These are phyloP conservation scores for Hymenoscyphus scutula DNA, from an alignment of 2,329 filamentous ascomycete genomes.

Conservation along the genomic window DNA sequence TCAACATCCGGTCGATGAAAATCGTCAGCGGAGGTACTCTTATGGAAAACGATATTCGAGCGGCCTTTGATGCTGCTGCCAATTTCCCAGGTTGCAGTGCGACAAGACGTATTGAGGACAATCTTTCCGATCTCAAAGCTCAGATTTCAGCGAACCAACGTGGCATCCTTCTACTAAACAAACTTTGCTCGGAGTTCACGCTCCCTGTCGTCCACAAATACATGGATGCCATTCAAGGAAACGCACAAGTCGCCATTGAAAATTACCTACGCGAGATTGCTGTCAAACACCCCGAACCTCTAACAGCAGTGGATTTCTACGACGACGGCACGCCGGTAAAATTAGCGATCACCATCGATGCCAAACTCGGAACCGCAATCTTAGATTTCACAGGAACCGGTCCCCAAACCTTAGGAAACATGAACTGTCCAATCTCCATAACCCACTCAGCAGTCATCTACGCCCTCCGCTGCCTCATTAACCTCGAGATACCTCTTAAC, in stretches of 20 bases:
- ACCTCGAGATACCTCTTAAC: conserved; percentile 79
- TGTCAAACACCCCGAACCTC: conserved; percentile 61
- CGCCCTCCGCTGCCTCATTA: conserved; percentile 73
- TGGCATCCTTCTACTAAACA: conserved; percentile 71
- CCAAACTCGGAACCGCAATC: conserved; percentile 63
- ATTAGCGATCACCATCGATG: conserved; percentile 71
- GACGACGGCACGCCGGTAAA: conserved; percentile 76
- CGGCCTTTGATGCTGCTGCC: conserved; percentile 30
- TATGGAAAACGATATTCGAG: conserved; percentile 60
- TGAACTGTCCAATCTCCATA: conserved; percentile 76
- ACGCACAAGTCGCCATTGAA: conserved; percentile 71
- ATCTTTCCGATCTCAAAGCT: conserved; percentile 79
- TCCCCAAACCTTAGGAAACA: conserved; percentile 71
- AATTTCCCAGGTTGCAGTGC: conserved; percentile 62
- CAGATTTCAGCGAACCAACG: conserved; percentile 83
- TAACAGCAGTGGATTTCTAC: conserved; percentile 70
- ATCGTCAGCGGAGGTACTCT: conserved; percentile 75
- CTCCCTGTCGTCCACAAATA: conserved; percentile 65
- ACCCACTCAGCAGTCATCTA: conserved; percentile 82
- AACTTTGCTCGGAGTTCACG: conserved; percentile 61
- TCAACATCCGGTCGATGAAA: conserved; percentile 60
- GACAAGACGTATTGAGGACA: conserved; percentile 74
- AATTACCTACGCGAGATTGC: conserved; percentile 65
- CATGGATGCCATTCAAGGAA: conserved; percentile 76
- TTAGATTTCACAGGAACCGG: conserved; percentile 78